These are phyloP conservation scores for Anastatica hierochuntica DNA, from an alignment of 345 rosid genomes.

Conservation along the genomic window DNA sequence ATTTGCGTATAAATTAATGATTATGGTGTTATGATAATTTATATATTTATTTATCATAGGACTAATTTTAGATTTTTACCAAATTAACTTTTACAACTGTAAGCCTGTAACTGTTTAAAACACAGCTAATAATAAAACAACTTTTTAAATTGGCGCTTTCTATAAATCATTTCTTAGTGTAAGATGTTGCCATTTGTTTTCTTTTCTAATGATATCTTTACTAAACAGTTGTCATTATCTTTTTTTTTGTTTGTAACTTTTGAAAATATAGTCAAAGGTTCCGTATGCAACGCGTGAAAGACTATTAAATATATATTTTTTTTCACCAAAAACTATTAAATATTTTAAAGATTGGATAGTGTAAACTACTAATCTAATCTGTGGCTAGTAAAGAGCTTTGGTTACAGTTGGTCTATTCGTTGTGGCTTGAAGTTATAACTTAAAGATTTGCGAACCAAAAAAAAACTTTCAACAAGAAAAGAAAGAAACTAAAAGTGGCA, in stretches of 20 bases:
- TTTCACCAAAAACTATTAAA: no score
- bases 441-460: no score
- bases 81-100: no score
- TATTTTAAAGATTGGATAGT: neutral
- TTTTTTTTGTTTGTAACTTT: neutral
- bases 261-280: neutral
- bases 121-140: no score
- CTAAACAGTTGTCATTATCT: neutral
- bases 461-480: no score
- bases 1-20: no score
- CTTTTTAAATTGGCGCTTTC: neutral
- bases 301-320: no score
- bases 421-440: no score
- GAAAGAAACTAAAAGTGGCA: no score
- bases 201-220: neutral
- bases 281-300: neutral
- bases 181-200: neutral
- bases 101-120: no score
- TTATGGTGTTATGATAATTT: no score
- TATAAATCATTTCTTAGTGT: neutral
- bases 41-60: no score
- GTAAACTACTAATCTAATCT: neutral
- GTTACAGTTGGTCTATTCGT: neutral
- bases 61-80: neutral
- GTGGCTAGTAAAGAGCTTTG: conserved; percentile 1